A percentile compares a stretch with the other conserved stretches of the same genome.
These are phyloP conservation scores for Fusarium tjaetaba DNA, from an alignment of 2,329 filamentous ascomycete species.

Conservation along the genomic window DNA sequence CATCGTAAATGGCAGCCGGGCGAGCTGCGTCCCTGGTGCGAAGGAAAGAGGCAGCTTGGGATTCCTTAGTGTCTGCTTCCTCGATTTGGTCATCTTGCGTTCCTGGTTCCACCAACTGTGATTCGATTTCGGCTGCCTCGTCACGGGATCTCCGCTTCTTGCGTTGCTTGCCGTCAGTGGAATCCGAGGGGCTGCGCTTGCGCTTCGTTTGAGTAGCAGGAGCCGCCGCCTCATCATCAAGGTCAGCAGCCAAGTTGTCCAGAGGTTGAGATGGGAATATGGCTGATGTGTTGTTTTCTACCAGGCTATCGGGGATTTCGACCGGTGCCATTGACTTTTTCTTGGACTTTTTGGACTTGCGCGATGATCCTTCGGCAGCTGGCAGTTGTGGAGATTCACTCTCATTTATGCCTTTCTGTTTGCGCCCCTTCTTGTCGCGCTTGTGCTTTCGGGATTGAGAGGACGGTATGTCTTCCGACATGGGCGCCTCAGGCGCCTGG, in stretches of 20 bases:
- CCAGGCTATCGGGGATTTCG: conserved; percentile 37
- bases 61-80: conserved; percentile 5
- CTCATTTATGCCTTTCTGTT: conserved; percentile 35
- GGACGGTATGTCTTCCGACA: conserved; percentile 39
- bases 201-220: conserved; percentile 44
- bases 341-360: conserved; percentile 44
- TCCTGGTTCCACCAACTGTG: conserved; percentile 34
- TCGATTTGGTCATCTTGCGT: conserved; percentile 30
- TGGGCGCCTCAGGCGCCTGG: conserved; percentile 46
- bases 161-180: conserved; percentile 44
- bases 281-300: conserved; percentile 9
- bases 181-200: conserved; percentile 48
- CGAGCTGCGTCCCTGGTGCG: conserved; percentile 21
- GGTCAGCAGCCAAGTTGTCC: conserved; percentile 16
- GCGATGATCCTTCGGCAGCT: conserved; percentile 30
- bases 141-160: conserved; percentile 48
- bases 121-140: conserved; percentile 22
- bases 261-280: conserved; percentile 14
- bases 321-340: conserved; percentile 27
- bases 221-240: conserved; percentile 29
- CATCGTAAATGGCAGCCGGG: conserved; percentile 32
- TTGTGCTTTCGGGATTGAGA: conserved; percentile 43
- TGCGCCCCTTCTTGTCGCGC: conserved; percentile 48
- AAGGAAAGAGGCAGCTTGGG: conserved; percentile 24
- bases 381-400: conserved; percentile 24